Evolutionary conservation across 352 stramenopile genomes (phyloP).

Genomic region (Phytophthora melonis): DNA sequence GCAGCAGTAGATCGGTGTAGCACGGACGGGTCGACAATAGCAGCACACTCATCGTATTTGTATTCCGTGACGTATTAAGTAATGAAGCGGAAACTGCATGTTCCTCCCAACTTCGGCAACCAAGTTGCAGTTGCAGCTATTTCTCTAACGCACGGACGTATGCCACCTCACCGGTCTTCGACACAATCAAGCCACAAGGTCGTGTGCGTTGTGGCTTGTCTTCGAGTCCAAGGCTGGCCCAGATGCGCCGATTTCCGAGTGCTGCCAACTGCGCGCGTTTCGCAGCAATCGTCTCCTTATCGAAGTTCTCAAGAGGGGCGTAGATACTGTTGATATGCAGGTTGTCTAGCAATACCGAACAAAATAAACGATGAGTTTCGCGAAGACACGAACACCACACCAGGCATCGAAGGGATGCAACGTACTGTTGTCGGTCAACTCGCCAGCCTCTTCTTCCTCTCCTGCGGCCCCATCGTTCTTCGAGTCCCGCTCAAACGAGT

Average conservation of each 20-base stretch:
- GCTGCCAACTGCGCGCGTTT: slow-evolving; percentile 81
- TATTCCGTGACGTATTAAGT: slow-evolving; percentile 38
- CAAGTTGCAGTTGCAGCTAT: slow-evolving; percentile 29
- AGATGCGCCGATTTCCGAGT: slow-evolving; percentile 83
- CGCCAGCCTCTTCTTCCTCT: slow-evolving; percentile 78
- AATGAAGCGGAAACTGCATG: slow-evolving; percentile 33
- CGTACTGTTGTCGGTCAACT: slow-evolving; percentile 72
- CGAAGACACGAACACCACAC: not conserved
- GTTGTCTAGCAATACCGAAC: slow-evolving; percentile 46
- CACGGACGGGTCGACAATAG: not conserved
- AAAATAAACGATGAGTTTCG: not conserved
- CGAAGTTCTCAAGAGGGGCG: slow-evolving; percentile 77
- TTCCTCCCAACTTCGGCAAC: slow-evolving; percentile 9
- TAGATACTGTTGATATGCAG: slow-evolving; percentile 77
- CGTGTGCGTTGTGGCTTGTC: slow-evolving; percentile 73
- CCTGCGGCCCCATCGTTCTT: slow-evolving; percentile 38
- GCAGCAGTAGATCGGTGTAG: slow-evolving; percentile 32
- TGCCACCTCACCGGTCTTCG: slow-evolving; percentile 75
- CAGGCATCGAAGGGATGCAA: slow-evolving; percentile 2
- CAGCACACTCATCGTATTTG: slow-evolving; percentile 41
- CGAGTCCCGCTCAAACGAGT: slow-evolving; percentile 65
- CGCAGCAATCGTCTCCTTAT: slow-evolving; percentile 82
- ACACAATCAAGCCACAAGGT: slow-evolving; percentile 71
- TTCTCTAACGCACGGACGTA: slow-evolving; percentile 78
- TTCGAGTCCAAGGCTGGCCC: slow-evolving; percentile 85